Conservation (phyloP, 2,329 filamentous ascomycete genomes). For the Hortaea sp. region DNA sequence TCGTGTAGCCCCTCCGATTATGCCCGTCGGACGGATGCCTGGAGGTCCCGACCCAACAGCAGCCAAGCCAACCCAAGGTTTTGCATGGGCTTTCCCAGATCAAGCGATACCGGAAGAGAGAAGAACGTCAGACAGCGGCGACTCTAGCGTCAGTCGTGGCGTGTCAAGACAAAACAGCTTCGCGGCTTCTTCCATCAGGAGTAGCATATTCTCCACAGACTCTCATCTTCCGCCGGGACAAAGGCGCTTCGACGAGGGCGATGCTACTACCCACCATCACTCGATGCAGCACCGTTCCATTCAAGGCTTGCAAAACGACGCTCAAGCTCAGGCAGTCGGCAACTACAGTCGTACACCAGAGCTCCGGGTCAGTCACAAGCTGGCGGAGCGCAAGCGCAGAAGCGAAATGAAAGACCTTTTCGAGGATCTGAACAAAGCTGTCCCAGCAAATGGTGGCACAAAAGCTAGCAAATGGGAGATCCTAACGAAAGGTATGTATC, state of each 20-base stretch:
- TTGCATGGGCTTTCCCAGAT: slow-evolving; percentile 75
- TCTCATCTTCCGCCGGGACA: slow-evolving; percentile 63
- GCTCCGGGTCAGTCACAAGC: slow-evolving; percentile 71
- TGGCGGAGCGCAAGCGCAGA: slow-evolving; percentile 71
- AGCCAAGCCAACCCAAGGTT: slow-evolving; percentile 70
- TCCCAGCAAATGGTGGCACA: slow-evolving; percentile 70
- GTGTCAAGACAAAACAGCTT: slow-evolving; percentile 65
- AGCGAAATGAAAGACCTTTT: slow-evolving; percentile 87
- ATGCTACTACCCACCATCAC: slow-evolving; percentile 56
- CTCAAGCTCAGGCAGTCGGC: slow-evolving; percentile 50
- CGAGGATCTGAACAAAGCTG: slow-evolving; percentile 65
- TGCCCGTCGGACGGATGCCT: slow-evolving; percentile 53
- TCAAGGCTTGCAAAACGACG: slow-evolving; percentile 51
- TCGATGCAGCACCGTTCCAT: slow-evolving; percentile 65
- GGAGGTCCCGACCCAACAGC: slow-evolving; percentile 55
- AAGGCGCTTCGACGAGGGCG: slow-evolving; percentile 57
- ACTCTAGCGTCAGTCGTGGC: slow-evolving; percentile 36
- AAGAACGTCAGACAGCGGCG: slow-evolving; percentile 38
- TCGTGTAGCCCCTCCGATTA: slow-evolving; percentile 66
- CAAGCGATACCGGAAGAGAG: slow-evolving; percentile 49
- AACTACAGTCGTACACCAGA: slow-evolving; percentile 78
- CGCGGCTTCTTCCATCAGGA: slow-evolving; percentile 66
- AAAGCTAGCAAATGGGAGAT: slow-evolving; percentile 90
- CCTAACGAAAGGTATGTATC: slow-evolving; percentile 61
- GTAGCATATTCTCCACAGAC: slow-evolving; percentile 68